Conservation (phyloP, 192 early-diverging fungal species). For the Paraglomus occultum region DNA sequence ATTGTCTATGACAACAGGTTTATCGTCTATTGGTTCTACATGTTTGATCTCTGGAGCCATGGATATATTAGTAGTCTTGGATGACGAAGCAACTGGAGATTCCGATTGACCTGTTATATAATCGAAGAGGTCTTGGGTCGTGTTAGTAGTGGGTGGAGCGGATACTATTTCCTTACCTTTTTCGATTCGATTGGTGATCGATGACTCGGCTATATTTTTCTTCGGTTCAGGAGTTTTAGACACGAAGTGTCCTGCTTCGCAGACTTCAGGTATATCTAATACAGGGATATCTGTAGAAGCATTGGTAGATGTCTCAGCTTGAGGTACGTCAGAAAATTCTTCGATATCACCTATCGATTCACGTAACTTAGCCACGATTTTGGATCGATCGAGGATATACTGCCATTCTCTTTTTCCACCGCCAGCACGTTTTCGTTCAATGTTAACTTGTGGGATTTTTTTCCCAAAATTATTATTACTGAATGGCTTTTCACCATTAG, state of each 20-base stretch:
- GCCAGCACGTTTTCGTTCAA: neutral
- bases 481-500: neutral
- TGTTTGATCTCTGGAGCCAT: neutral
- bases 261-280: slow-evolving; percentile 25
- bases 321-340: slow-evolving; percentile 18
- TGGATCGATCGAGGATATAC: slow-evolving; percentile 21
- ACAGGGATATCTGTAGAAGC: slow-evolving; percentile 19
- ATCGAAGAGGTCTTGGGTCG: slow-evolving; percentile 13
- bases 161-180: slow-evolving; percentile 2
- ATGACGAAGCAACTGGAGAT: slow-evolving; percentile 21
- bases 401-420: slow-evolving; percentile 21
- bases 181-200: slow-evolving; percentile 1
- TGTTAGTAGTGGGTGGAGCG: slow-evolving; percentile 13
- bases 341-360: slow-evolving; percentile 15
- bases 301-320: slow-evolving; percentile 11
- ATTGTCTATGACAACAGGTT: no score
- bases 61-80: slow-evolving; percentile 4
- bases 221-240: neutral
- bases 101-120: neutral
- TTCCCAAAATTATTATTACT: slow-evolving; percentile 9
- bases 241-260: no score
- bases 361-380: slow-evolving; percentile 18
- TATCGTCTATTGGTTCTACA: slow-evolving; percentile 14
- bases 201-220: neutral
- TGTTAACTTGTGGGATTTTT: slow-evolving; percentile 6